These are phyloP conservation scores for Domatiomyces globalis DNA, from an alignment of 2,329 filamentous ascomycete genomes.

Conservation along the genomic window DNA sequence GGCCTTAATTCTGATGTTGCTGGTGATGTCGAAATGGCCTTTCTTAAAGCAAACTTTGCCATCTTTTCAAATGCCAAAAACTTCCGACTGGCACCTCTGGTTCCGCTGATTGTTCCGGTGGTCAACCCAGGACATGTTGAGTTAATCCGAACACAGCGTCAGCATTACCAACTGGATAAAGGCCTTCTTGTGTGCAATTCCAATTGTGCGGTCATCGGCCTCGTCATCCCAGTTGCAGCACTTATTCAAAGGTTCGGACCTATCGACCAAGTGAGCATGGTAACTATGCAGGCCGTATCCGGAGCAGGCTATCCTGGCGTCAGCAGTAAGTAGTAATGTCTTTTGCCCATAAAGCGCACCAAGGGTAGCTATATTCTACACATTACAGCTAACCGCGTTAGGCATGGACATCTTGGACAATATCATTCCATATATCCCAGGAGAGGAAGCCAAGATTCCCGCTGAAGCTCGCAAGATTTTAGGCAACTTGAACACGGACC, in stretches of 20 bases:
- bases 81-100: constrained; percentile 77
- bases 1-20: constrained; percentile 87
- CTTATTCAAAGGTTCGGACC: constrained; percentile 75
- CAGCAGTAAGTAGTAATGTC: too few relatives aligned
- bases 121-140: constrained; percentile 82
- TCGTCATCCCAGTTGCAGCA: constrained; percentile 88
- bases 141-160: constrained; percentile 77
- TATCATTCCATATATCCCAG: constrained; percentile 81
- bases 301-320: constrained; percentile 62
- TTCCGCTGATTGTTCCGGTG: constrained; percentile 86
- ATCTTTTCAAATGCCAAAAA: constrained; percentile 98
- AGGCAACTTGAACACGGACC: constrained; percentile 55
- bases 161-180: constrained; percentile 56
- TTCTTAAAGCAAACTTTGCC: constrained; percentile 72
- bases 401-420: constrained; percentile 96
- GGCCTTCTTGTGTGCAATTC: constrained; percentile 96
- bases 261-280: constrained; percentile 62
- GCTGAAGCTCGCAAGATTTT: constrained; percentile 92
- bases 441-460: constrained; percentile 93
- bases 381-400: too few relatives aligned
- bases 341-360: too few relatives aligned
- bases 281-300: constrained; percentile 89
- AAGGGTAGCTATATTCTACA: too few relatives aligned
- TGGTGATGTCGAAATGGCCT: constrained; percentile 82
- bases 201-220: constrained; percentile 92